phyloP scores from a whole-genome alignment of 768 basidiomycete genomes.

The Tephrocybe sp. region DNA sequence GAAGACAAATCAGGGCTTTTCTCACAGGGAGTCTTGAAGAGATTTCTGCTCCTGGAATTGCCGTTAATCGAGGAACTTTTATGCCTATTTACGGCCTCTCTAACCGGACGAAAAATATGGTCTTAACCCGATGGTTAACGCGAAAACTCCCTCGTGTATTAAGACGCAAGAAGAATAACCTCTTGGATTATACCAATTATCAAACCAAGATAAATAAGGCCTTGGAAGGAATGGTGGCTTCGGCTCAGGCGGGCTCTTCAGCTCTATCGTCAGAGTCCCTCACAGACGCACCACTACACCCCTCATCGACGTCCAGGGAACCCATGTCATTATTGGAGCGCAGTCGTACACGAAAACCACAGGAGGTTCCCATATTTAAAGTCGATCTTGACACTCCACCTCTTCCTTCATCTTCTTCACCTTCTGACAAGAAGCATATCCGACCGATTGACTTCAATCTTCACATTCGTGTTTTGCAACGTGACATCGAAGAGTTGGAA shows the following conservation, averaged over 20 bases:
- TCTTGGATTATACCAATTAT: conserved; percentile 38
- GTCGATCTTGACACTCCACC: conserved; percentile 32
- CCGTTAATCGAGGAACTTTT: conserved; percentile 54
- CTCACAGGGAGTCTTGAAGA: conserved; percentile 21
- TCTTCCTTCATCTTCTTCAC: conserved; percentile 9
- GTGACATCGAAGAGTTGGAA: conserved; percentile 50
- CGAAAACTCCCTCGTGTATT: conserved; percentile 44
- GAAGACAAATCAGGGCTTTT: conserved; percentile 21
- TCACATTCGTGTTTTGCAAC: conserved; percentile 55
- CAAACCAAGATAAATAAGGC: conserved; percentile 19
- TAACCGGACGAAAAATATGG: conserved; percentile 57
- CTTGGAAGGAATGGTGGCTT: neutral
- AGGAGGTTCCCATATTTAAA: conserved; percentile 26
- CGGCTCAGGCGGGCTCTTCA: neutral
- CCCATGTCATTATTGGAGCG: neutral
- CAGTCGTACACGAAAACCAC: conserved; percentile 9
- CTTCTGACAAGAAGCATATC: conserved; percentile 12
- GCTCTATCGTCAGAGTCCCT: neutral
- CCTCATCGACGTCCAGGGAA: neutral
- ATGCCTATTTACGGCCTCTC: conserved; percentile 55
- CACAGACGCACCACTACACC: no score
- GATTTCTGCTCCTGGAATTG: conserved; percentile 47
- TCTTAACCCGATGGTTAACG: conserved; percentile 58
- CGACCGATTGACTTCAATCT: conserved; percentile 49
- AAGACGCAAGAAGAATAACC: conserved; percentile 44